Conservation (phyloP, 768 basidiomycete genomes). For the Chalciporus chontae region DNA sequence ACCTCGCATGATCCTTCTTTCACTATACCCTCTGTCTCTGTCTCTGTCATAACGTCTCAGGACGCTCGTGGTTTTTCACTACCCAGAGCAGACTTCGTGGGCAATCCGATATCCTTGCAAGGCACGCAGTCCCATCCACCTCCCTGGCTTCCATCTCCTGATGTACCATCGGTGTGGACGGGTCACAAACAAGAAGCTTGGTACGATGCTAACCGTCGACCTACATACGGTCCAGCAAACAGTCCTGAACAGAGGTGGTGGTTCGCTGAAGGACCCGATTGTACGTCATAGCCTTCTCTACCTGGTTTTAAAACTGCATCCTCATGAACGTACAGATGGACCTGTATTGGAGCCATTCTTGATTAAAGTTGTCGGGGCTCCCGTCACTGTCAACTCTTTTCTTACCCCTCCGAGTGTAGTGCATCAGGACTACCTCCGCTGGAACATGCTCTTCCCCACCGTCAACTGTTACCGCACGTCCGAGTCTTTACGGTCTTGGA, state of each 20-base stretch:
- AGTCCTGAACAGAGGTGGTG: conserved; percentile 31
- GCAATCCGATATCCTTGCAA: conserved; percentile 24
- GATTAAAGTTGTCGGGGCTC: conserved; percentile 44
- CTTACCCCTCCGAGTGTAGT: conserved; percentile 45
- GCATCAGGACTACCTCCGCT: conserved; percentile 52
- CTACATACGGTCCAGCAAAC: conserved; percentile 26
- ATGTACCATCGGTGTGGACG: conserved; percentile 16
- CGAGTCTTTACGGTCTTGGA: conserved; percentile 65
- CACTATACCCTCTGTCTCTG: too few relatives aligned
- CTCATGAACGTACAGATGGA: conserved; percentile 44
- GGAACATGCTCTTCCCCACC: conserved; percentile 72
- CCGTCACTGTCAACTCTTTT: conserved; percentile 57
- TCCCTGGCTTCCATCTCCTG: conserved; percentile 17
- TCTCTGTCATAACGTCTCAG: too few relatives aligned
- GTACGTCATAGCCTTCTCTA: conserved; percentile 27
- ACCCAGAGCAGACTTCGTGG: too few relatives aligned
- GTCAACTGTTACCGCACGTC: conserved; percentile 57
- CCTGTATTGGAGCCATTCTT: conserved; percentile 67
- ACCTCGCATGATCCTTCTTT: too few relatives aligned
- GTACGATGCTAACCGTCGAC: conserved; percentile 27
- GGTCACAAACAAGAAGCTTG: conserved; percentile 16
- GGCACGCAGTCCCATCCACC: conserved; percentile 26
- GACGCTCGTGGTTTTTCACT: too few relatives aligned
- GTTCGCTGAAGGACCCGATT: conserved; percentile 41
- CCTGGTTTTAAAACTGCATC: background rate